Evolutionary conservation across 768 basidiomycete species (phyloP).

Genomic region (Clavulina sp.): DNA sequence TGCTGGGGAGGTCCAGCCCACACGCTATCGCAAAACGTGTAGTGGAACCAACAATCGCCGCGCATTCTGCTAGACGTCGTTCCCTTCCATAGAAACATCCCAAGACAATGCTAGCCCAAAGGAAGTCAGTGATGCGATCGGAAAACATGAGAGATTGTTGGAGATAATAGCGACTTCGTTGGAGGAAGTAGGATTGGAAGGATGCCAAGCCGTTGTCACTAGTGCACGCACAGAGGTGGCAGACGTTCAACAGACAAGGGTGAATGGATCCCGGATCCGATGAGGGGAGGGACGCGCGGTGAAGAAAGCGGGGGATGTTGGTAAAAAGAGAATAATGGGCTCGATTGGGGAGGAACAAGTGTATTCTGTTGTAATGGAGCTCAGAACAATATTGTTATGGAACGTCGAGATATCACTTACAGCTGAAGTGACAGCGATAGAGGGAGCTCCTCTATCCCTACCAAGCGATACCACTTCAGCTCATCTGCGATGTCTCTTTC

Average conservation of each 20-base stretch:
- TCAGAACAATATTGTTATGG: too few relatives aligned
- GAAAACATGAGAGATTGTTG: conserved; percentile 4
- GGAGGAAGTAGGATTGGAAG: conserved; percentile 8
- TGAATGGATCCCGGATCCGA: not conserved
- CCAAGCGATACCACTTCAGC: too few relatives aligned
- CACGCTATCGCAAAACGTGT: conserved; percentile 56
- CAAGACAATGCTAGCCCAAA: conserved; percentile 36
- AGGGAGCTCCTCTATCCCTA: too few relatives aligned
- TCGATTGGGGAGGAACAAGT: too few relatives aligned
- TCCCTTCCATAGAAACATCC: conserved; percentile 45
- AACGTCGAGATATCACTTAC: too few relatives aligned
- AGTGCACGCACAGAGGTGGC: conserved; percentile 10
- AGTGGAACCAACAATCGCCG: conserved; percentile 51
- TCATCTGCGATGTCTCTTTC: too few relatives aligned
- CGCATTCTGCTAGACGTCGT: conserved; percentile 44
- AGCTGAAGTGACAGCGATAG: too few relatives aligned
- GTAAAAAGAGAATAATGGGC: too few relatives aligned
- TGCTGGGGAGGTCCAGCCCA: too few relatives aligned
- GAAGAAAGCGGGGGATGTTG: too few relatives aligned
- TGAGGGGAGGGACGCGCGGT: not conserved
- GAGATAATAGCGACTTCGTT: conserved; percentile 3
- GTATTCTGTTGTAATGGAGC: too few relatives aligned
- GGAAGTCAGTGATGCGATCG: conserved; percentile 6
- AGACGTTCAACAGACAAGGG: conserved; percentile 6
- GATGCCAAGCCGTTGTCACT: not conserved